Base-by-base conservation (phyloP, 345 rosid species). In the Citrus maxima region DNA sequence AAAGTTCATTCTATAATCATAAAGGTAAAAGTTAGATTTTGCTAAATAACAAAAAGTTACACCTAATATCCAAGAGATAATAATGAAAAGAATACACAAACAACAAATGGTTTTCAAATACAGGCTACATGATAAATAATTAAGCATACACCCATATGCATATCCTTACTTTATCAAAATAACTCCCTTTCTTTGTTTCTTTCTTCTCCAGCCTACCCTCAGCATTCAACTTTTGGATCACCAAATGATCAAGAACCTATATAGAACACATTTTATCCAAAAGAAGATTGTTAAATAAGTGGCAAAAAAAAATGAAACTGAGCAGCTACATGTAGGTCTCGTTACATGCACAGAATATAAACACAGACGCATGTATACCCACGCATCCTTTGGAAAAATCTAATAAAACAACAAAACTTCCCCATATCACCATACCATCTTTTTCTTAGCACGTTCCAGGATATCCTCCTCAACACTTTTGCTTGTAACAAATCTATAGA, bases 401-500 rank as follows among this genome's bases (percentile, higher is more conserved):
- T 37, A 55, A 38, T 80, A 32, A 68, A 74, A 72, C 14, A 75
- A 25, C 55, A 35, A 27, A 46, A 49, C 25, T n/a, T 70, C 34
- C 72, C 25, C 59, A 76, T 40, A 10, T 69, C 37, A 77, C 28
- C 55, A 21, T 87, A 97, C 99, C 99, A 94, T 97, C 89, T 97
- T 97, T 86, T 95, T 92, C 85, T 97, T 97, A 30, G 99, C 99
- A 73, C 99, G 89, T 87, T 97, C 99, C 81, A 97, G 88, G 80
- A 97, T 97, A 79, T 97, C 98, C 84, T 97, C 99, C 89, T 97
- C 99, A 1, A 97, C 98, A 86, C 99, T 97, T 86, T 92, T 97
- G 92, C 98, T 94, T 32, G 97, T 97, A 80, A 94, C 98, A 91
- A 97, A 97, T 85, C 99, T 90, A 85, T 97, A 97, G 70, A 97